phyloP scores from a whole-genome alignment of 176 grass and related monocot species.

The Rhynchospora tenuis region DNA sequence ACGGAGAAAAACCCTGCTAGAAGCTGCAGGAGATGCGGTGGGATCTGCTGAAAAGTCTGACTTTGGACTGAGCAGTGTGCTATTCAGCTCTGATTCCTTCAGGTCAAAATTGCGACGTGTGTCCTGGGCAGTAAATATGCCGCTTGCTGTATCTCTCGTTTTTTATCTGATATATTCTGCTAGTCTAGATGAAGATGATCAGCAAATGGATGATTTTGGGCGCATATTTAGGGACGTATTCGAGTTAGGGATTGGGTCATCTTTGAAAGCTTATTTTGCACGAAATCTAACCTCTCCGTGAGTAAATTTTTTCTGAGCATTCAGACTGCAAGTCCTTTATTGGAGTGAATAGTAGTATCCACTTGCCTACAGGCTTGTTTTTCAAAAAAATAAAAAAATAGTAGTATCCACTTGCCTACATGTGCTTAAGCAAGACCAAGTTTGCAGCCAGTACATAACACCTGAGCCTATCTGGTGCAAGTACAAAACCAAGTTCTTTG shows the following conservation, averaged over 20 bases:
- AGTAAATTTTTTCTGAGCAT: conserved; percentile 31
- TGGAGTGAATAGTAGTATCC: background rate
- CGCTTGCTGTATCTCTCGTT: conserved; percentile 58
- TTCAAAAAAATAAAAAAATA: no score
- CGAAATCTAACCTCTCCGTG: conserved; percentile 67
- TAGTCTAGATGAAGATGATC: conserved; percentile 43
- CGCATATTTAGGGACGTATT: conserved; percentile 54
- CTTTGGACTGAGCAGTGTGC: conserved; percentile 38
- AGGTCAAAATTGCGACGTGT: conserved; percentile 75
- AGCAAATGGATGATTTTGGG: conserved; percentile 23
- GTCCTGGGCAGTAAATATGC: conserved; percentile 77
- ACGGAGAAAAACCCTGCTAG: conserved; percentile 72
- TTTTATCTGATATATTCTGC: conserved; percentile 63
- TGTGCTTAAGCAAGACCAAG: background rate
- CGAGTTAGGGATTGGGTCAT: conserved; percentile 60
- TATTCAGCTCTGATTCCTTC: conserved; percentile 54
- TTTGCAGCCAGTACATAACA: background rate
- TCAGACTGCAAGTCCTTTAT: background rate
- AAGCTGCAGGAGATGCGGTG: conserved; percentile 55
- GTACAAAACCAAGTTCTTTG: background rate
- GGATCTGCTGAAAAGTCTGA: conserved; percentile 60
- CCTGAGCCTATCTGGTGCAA: no score
- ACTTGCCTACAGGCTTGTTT: background rate
- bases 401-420: background rate
- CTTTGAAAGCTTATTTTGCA: conserved; percentile 78